Percentiles rank a stretch among this genome's conserved stretches.
These are phyloP conservation scores for Cerrena zonata DNA, from an alignment of 1,284 basidiomycete species.

Conservation along the genomic window DNA sequence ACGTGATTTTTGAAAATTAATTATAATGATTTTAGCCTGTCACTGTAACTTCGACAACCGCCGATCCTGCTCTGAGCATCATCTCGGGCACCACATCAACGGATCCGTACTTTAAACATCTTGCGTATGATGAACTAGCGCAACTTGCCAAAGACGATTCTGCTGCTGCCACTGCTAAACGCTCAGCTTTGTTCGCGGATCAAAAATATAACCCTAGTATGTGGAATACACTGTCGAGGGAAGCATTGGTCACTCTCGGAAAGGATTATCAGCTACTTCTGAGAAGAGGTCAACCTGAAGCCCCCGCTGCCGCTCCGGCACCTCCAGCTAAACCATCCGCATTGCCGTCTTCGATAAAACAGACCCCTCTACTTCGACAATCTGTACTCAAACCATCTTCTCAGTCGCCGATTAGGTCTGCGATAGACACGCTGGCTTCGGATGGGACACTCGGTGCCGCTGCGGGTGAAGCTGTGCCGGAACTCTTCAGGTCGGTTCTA, in stretches of 20 bases:
- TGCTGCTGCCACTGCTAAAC: slow-evolving; percentile 17
- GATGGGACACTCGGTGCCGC: slow-evolving; percentile 45
- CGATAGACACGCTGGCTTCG: slow-evolving; percentile 51
- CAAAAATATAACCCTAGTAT: slow-evolving; percentile 60
- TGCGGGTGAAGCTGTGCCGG: slow-evolving; percentile 42
- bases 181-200: slow-evolving; percentile 61
- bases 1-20: neutral
- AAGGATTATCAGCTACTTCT: slow-evolving; percentile 59
- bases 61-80: slow-evolving; percentile 48
- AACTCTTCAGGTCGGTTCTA: slow-evolving; percentile 51
- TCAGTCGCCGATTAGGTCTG: slow-evolving; percentile 42
- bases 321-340: neutral
- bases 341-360: slow-evolving; percentile 23
- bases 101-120: slow-evolving; percentile 47
- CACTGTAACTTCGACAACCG: slow-evolving; percentile 34
- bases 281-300: slow-evolving; percentile 42
- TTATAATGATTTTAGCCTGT: slow-evolving; percentile 33
- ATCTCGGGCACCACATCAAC: slow-evolving; percentile 54
- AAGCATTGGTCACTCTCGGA: slow-evolving; percentile 56
- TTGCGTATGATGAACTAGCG: slow-evolving; percentile 52
- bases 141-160: slow-evolving; percentile 38
- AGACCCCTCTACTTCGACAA: slow-evolving; percentile 42
- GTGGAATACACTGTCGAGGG: slow-evolving; percentile 57
- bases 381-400: slow-evolving; percentile 40
- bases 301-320: slow-evolving; percentile 20